These are phyloP conservation scores for Epichloe scottii DNA, from an alignment of 2,329 filamentous ascomycete genomes.

Conservation along the genomic window DNA sequence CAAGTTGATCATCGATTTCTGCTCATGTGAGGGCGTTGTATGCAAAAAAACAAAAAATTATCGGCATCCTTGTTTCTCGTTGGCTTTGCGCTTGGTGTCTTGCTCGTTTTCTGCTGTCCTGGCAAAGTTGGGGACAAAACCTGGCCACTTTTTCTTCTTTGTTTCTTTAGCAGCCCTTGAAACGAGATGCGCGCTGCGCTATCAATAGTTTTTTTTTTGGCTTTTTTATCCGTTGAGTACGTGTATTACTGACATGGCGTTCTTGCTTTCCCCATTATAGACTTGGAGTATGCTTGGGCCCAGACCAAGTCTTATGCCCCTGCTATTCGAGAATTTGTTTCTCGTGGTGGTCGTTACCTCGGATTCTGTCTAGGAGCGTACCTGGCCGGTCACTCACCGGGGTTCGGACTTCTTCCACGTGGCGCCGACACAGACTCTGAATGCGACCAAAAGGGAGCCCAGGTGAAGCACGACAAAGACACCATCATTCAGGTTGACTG, in stretches of 20 bases:
- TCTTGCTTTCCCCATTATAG: conserved; percentile 3
- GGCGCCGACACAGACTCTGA: conserved; percentile 9
- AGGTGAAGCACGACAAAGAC: conserved; percentile 11
- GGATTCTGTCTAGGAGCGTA: conserved; percentile 18
- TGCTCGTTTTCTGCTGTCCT: background rate
- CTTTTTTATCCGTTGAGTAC: background rate
- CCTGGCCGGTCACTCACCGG: conserved; percentile 13
- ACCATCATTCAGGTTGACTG: conserved; percentile 15
- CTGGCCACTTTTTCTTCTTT: background rate
- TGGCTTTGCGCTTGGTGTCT: background rate
- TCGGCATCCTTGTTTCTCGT: background rate
- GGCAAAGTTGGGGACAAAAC: background rate
- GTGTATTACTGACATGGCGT: background rate
- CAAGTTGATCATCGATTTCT: background rate
- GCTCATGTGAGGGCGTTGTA: background rate
- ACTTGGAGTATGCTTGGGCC: conserved; percentile 11
- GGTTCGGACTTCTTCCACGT: conserved; percentile 11
- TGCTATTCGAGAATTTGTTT: conserved; percentile 11
- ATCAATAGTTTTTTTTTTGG: background rate
- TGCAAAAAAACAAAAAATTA: background rate
- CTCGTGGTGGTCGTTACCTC: conserved; percentile 13
- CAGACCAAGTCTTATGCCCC: conserved; percentile 8
- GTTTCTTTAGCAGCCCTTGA: background rate
- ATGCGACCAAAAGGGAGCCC: conserved; percentile 7
- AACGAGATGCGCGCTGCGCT: background rate